Conservation (phyloP, 2,329 filamentous ascomycete species). For the Phialophora chinensis region DNA sequence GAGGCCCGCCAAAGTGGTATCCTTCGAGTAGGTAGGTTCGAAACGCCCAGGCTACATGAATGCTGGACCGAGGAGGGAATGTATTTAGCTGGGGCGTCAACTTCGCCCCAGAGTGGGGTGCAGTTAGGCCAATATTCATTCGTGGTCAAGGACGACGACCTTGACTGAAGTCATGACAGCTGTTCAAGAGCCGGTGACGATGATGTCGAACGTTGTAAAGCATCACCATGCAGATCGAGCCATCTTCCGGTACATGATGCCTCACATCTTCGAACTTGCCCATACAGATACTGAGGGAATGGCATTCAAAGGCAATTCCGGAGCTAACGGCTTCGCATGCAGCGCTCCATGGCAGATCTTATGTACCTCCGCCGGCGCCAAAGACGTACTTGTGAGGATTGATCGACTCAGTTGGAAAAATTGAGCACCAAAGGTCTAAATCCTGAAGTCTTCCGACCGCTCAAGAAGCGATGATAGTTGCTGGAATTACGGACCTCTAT, state of each 20-base stretch:
- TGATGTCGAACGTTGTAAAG: not conserved
- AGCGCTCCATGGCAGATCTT: not conserved
- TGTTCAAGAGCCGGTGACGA: not conserved
- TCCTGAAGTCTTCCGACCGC: not conserved
- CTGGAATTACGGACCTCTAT: not conserved
- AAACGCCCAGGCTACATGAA: not conserved
- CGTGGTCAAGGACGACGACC: not conserved
- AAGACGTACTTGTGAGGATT: not conserved
- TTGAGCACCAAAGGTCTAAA: not conserved
- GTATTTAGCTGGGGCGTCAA: not conserved
- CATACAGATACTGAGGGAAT: not conserved
- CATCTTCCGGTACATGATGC: not conserved
- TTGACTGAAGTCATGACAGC: not conserved
- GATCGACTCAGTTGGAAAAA: not conserved
- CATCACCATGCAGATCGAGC: not conserved
- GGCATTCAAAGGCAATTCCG: not conserved
- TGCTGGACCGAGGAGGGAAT: not conserved
- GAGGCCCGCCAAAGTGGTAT: not conserved
- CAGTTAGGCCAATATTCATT: not conserved
- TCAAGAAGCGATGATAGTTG: not conserved
- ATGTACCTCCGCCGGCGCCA: not conserved
- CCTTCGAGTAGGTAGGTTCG: not conserved
- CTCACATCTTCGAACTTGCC: not conserved
- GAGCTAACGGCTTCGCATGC: not conserved
- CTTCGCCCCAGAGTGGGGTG: not conserved